phyloP scores from a whole-genome alignment of 257 asterid species.

The Thymus quinquecostatus region DNA sequence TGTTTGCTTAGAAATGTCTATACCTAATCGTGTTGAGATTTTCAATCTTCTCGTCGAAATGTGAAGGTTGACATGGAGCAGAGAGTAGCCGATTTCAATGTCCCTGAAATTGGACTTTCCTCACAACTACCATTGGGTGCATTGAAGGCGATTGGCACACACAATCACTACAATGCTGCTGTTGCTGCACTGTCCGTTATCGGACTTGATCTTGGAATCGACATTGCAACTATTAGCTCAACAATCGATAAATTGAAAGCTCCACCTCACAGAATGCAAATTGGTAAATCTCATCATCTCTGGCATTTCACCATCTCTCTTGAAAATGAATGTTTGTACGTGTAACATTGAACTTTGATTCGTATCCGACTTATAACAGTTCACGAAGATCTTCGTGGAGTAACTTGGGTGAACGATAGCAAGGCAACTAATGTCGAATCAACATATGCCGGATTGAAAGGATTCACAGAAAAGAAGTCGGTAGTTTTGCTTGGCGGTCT shows the following conservation, averaged over 20 bases:
- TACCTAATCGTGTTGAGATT: neutral
- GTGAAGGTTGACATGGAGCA: conserved; percentile 38
- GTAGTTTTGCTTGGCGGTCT: conserved; percentile 45
- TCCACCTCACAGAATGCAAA: conserved; percentile 49
- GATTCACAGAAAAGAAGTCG: conserved; percentile 36
- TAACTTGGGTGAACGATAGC: conserved; percentile 46
- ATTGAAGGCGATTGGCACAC: conserved; percentile 45
- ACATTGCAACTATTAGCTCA: conserved; percentile 31
- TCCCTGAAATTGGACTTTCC: conserved; percentile 32
- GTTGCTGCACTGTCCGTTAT: conserved; percentile 43
- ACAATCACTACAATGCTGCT: conserved; percentile 43
- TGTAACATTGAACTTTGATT: neutral
- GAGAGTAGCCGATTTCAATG: conserved; percentile 35
- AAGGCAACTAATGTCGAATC: conserved; percentile 53
- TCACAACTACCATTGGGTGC: conserved; percentile 33
- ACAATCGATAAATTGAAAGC: conserved; percentile 36
- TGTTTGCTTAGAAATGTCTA: neutral
- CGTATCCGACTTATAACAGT: conserved; percentile 26
- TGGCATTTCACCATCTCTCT: neutral
- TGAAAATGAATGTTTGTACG: neutral
- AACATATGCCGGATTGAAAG: conserved; percentile 41
- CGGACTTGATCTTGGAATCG: conserved; percentile 41
- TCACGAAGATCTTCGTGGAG: conserved; percentile 32
- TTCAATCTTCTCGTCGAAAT: neutral
- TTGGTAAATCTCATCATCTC: conserved; percentile 28